These are phyloP conservation scores for Apiotrichum domesticum DNA, from an alignment of 1,284 basidiomycete species.

Conservation along the genomic window DNA sequence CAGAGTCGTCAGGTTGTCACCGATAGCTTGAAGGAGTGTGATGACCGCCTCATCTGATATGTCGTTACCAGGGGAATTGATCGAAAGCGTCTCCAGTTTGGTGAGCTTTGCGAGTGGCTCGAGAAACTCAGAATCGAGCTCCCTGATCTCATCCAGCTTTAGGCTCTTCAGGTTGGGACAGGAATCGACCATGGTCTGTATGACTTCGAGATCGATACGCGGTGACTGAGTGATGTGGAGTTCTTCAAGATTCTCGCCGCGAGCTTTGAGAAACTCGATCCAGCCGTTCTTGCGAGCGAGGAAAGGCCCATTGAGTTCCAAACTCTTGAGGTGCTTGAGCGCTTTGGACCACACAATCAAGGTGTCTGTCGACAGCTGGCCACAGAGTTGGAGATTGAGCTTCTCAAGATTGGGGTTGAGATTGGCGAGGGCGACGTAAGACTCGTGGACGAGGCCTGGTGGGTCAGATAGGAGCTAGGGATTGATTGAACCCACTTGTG, in stretches of 20 bases:
- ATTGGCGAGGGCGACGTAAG: conserved; percentile 61
- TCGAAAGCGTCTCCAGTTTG: conserved; percentile 34
- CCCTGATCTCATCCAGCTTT: conserved; percentile 71
- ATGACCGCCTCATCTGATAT: conserved; percentile 58
- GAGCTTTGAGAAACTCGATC: conserved; percentile 64
- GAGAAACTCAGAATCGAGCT: conserved; percentile 62
- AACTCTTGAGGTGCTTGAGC: conserved; percentile 60
- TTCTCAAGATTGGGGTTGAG: conserved; percentile 74
- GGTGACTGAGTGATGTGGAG: conserved; percentile 82
- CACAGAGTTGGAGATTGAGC: conserved; percentile 82
- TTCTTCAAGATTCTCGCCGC: conserved; percentile 58
- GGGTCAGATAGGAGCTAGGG: background rate
- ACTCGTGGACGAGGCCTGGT: conserved; percentile 61
- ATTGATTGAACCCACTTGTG: conserved; percentile 60
- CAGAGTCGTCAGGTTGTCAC: conserved; percentile 54
- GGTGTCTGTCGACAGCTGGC: conserved; percentile 67
- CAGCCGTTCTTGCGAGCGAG: conserved; percentile 72
- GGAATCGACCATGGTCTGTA: conserved; percentile 57
- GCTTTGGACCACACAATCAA: conserved; percentile 60
- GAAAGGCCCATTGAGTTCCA: conserved; percentile 86
- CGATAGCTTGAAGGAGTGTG: conserved; percentile 54
- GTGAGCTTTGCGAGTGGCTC: conserved; percentile 50
- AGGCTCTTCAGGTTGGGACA: conserved; percentile 65
- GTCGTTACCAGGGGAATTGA: conserved; percentile 40
- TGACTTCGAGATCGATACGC: conserved; percentile 71